Evolutionary conservation across 371 early-diverging fungal species (phyloP), one percentile per base, ranked within the genome.

Genomic region (Mortierella sp.): DNA sequence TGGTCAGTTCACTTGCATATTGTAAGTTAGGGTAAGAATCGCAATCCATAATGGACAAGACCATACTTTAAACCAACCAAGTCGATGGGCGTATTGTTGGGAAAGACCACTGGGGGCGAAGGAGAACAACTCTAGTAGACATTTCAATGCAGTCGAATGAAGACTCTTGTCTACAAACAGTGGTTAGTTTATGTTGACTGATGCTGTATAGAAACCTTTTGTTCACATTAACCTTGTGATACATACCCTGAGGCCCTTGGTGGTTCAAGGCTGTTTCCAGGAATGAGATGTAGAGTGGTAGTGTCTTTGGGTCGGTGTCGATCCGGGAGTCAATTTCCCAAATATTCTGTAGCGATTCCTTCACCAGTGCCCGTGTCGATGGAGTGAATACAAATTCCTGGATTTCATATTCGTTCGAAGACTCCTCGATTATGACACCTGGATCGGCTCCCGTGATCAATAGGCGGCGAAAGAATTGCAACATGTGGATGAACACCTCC

Each of bases 121-220:
- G 0, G 93, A 91, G 5, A 94, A 85, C 14, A 92, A 74, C 65
- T 94, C 95, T 37, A 91, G 57, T 7, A 94, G 72, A 63, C 89
- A 92, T 2, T 84, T 81, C 12, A 91, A 81, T 12, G 92, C 90
- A 0, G 85, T 88, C 3, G 88, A 73, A 27, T 91, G 87, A 8
- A 76, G 54, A n/a, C 28, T 53, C 47, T 76, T 76, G 57, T 68
- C 76, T 92, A 80, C 5, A 81, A 46, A 8, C 28, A 17, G 22
- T 14, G 28, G 22, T 41, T 24, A 34, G 40, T 54, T 54, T 21
- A 37, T 39, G 14, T 43, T 17, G 44, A 19, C 16, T 5, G 5
- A n/a, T 43, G 44, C 39, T 39, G 8, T 14, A 10, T 39, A 8
- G 10, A 39, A 16, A n/a, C 14, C 19, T 19, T 16, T 43, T 43